These are phyloP conservation scores for Picochlorum costavermella DNA, from an alignment of 139 green algal genomes.

Conservation along the genomic window DNA sequence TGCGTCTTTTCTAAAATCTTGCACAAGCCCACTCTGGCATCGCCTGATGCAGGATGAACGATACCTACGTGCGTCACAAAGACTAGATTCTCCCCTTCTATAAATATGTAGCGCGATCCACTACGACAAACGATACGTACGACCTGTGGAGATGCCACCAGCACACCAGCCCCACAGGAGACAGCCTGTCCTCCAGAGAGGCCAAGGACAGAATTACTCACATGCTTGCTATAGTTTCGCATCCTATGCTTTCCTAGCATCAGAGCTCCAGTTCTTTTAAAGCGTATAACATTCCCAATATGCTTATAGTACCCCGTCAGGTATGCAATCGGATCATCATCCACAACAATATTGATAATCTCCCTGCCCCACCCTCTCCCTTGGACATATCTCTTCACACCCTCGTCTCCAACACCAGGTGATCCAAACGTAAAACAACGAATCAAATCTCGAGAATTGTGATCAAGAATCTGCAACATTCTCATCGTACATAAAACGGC, in stretches of 20 bases:
- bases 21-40: no score
- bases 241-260: background rate
- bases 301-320: background rate
- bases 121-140: background rate
- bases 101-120: no score
- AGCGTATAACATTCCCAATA: background rate
- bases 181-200: background rate
- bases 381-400: background rate
- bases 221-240: background rate
- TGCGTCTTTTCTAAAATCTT: no score
- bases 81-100: no score
- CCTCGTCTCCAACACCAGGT: background rate
- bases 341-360: background rate
- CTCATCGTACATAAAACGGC: background rate
- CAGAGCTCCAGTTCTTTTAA: background rate
- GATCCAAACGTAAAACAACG: slow-evolving; percentile 5
- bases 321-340: slow-evolving; percentile 6
- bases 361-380: background rate
- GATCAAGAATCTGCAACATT: background rate
- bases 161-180: background rate
- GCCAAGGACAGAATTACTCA: background rate
- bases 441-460: background rate
- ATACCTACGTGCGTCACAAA: no score
- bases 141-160: background rate
- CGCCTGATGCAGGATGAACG: no score